Conservation (phyloP, 176 grass and related monocot genomes). For the Musa itinerans region DNA sequence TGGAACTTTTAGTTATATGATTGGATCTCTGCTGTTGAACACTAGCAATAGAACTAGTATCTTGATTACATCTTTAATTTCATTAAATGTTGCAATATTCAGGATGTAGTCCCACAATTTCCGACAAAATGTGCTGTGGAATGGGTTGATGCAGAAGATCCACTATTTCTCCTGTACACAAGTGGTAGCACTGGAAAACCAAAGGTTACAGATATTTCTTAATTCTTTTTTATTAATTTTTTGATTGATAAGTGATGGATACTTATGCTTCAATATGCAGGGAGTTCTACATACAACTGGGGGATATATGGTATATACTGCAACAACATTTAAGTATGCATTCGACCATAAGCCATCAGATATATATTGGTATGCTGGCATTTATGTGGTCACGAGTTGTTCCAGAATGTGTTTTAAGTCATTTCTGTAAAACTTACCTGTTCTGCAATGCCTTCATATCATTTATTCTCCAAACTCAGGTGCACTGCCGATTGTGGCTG, state of each 20-base stretch:
- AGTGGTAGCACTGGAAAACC: slow-evolving; percentile 98
- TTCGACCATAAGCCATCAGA: slow-evolving; percentile 92
- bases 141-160: slow-evolving; percentile 99
- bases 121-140: slow-evolving; percentile 70
- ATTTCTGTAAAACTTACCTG: background rate
- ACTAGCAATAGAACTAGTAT: no score
- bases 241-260: slow-evolving; percentile 14
- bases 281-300: slow-evolving; percentile 97
- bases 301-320: slow-evolving; percentile 94
- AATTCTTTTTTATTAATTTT: background rate
- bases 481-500: slow-evolving; percentile 99
- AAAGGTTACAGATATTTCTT: slow-evolving; percentile 42
- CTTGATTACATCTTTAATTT: slow-evolving; percentile 3
- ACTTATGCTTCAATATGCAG: slow-evolving; percentile 31
- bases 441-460: slow-evolving; percentile 10
- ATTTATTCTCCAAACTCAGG: slow-evolving; percentile 44
- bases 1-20: background rate
- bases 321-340: slow-evolving; percentile 94
- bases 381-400: background rate
- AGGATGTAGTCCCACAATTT: slow-evolving; percentile 82
- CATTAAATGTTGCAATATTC: slow-evolving; percentile 2
- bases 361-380: slow-evolving; percentile 69
- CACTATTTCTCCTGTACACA: slow-evolving; percentile 93
- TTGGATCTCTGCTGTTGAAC: background rate
- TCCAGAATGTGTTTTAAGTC: background rate